Conservation (phyloP, 1,284 basidiomycete genomes). For the Golubevia pallescens region DNA sequence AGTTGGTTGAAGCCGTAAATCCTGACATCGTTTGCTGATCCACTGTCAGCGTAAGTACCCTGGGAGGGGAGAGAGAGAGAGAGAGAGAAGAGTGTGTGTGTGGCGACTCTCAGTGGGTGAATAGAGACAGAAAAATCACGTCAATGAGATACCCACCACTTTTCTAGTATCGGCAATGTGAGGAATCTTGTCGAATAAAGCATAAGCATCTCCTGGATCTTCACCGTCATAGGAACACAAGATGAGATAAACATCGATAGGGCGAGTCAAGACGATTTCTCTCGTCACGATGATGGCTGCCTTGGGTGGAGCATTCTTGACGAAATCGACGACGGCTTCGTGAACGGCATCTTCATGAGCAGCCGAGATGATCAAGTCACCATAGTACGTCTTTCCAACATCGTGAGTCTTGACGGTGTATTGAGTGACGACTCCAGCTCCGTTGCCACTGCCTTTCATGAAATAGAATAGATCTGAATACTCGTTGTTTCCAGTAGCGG, state of each 20-base stretch:
- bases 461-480: conserved; percentile 7
- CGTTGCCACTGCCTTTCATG: neutral
- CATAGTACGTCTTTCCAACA: neutral
- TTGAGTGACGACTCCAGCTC: conserved; percentile 3
- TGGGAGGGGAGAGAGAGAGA: too few relatives aligned
- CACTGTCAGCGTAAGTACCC: too few relatives aligned
- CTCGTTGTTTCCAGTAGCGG: conserved; percentile 1
- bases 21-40: too few relatives aligned
- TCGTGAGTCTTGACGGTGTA: conserved; percentile 1
- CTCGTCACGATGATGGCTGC: neutral
- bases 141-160: too few relatives aligned
- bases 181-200: too few relatives aligned
- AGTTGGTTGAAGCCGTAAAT: too few relatives aligned
- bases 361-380: neutral
- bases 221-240: conserved; percentile 8
- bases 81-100: too few relatives aligned
- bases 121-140: too few relatives aligned
- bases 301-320: neutral
- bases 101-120: too few relatives aligned
- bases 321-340: conserved; percentile 2
- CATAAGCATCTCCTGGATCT: conserved; percentile 1
- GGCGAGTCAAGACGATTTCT: neutral
- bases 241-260: neutral
- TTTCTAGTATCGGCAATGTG: too few relatives aligned
- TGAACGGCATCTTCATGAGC: neutral